Conservation (phyloP, 768 basidiomycete genomes). For the Kwoniella bestiolae region DNA sequence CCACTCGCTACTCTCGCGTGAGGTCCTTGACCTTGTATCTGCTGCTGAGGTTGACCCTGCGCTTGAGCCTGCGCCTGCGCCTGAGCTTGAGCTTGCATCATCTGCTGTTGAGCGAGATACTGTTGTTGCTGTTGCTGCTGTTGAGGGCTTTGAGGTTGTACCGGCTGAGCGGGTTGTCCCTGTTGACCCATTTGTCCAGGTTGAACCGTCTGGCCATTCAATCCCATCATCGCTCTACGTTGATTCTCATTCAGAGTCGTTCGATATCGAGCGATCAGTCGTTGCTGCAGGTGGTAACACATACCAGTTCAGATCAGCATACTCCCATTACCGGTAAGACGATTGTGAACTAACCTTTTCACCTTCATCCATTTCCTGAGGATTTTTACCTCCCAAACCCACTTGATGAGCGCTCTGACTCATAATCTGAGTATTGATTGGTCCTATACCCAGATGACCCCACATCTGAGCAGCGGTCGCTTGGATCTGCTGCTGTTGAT, state of each 20-base stretch:
- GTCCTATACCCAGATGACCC: slow-evolving; percentile 37
- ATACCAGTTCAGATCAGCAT: slow-evolving; percentile 7
- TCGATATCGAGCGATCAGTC: slow-evolving; percentile 38
- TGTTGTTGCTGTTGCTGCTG: slow-evolving; percentile 25
- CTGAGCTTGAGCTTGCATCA: slow-evolving; percentile 31
- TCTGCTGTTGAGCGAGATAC: slow-evolving; percentile 17
- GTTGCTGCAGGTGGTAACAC: slow-evolving; percentile 24
- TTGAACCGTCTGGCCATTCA: slow-evolving; percentile 24
- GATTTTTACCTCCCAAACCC: slow-evolving; percentile 43
- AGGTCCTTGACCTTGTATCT: slow-evolving; percentile 5
- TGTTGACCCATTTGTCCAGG: slow-evolving; percentile 12
- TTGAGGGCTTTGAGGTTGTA: slow-evolving; percentile 18
- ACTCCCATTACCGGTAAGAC: background rate
- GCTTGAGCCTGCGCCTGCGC: slow-evolving; percentile 25
- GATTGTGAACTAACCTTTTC: slow-evolving; percentile 48
- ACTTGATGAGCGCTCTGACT: slow-evolving; percentile 37
- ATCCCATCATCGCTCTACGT: slow-evolving; percentile 37
- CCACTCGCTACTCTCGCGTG: slow-evolving; percentile 25
- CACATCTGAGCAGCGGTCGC: slow-evolving; percentile 44
- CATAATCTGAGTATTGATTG: slow-evolving; percentile 41
- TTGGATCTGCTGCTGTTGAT: slow-evolving; percentile 33
- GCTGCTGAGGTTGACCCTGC: slow-evolving; percentile 13
- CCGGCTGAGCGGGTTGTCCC: slow-evolving; percentile 19
- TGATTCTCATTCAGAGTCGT: slow-evolving; percentile 36
- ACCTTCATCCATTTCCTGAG: slow-evolving; percentile 37